These are phyloP conservation scores for Didymella lethalis DNA, from an alignment of 2,329 filamentous ascomycete genomes.

Conservation along the genomic window DNA sequence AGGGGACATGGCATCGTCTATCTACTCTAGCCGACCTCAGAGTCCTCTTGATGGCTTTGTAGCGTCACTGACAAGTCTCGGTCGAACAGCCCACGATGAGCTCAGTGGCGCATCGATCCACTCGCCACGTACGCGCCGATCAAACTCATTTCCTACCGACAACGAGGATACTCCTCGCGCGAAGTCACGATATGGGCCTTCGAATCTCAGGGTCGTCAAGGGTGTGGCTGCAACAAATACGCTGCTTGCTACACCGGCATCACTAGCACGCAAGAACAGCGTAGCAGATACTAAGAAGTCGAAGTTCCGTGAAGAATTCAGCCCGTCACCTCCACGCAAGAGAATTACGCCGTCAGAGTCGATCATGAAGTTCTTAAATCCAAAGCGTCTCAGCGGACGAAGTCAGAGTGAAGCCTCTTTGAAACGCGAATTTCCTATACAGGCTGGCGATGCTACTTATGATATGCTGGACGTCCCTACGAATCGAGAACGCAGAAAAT, in stretches of 20 bases:
- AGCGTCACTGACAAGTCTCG: slow-evolving; percentile 35
- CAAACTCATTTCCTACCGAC: slow-evolving; percentile 35
- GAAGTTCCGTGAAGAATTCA: slow-evolving; percentile 50
- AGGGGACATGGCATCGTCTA: slow-evolving; percentile 46
- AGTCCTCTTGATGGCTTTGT: slow-evolving; percentile 46
- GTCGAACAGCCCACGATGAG: slow-evolving; percentile 11
- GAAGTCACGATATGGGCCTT: slow-evolving; percentile 19
- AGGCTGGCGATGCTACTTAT: slow-evolving; percentile 31
- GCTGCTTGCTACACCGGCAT: slow-evolving; percentile 12
- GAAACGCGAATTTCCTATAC: slow-evolving; percentile 9
- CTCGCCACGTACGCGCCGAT: slow-evolving; percentile 23
- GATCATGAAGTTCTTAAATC: slow-evolving; percentile 43
- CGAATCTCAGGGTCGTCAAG: slow-evolving; percentile 16
- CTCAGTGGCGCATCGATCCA: slow-evolving; percentile 23
- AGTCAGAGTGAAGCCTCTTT: slow-evolving; percentile 47
- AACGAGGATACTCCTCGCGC: slow-evolving; percentile 38
- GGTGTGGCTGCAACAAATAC: slow-evolving; percentile 1
- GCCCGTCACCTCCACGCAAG: slow-evolving; percentile 41
- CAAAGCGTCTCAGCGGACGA: slow-evolving; percentile 37
- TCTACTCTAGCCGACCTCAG: slow-evolving; percentile 52
- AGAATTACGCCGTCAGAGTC: slow-evolving; percentile 36
- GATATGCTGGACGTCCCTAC: slow-evolving; percentile 25
- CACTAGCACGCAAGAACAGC: slow-evolving; percentile 38
- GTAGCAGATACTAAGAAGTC: slow-evolving; percentile 44
- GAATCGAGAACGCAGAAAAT: slow-evolving; percentile 37